Evolutionary conservation across 192 early-diverging fungal genomes (phyloP).

Genomic region (Linnemannia hyalina): DNA sequence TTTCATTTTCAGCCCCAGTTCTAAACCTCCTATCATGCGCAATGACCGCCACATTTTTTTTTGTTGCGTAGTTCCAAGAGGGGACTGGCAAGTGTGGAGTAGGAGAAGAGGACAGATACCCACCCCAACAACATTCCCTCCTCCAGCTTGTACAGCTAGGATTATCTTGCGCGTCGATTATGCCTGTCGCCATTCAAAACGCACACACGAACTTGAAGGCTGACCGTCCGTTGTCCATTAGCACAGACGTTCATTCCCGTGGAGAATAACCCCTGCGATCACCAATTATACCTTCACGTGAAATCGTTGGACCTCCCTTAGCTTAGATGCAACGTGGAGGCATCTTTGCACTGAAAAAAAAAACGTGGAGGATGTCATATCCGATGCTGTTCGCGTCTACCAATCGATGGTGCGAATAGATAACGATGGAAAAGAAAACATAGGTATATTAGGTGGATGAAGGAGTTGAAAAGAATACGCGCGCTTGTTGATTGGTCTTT

Average conservation of each 20-base stretch:
- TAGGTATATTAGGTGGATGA: not conserved
- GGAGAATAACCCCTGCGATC: not conserved
- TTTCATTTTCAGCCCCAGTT: not conserved
- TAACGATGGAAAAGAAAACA: not conserved
- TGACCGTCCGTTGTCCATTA: not conserved
- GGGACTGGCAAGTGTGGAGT: not conserved
- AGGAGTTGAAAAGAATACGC: not conserved
- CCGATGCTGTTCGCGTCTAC: too few species aligned
- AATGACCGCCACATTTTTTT: conserved; percentile 2
- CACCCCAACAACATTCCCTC: not conserved
- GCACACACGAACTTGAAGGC: not conserved
- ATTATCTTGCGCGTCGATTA: not conserved
- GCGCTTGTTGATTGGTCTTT: not conserved
- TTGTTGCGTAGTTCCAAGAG: not conserved
- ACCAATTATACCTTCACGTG: not conserved
- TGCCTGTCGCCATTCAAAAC: not conserved
- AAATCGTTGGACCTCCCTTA: not conserved
- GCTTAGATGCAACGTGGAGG: too few species aligned
- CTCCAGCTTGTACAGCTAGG: not conserved
- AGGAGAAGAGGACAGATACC: not conserved
- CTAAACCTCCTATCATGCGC: not conserved
- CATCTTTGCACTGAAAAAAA: too few species aligned
- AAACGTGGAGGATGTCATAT: too few species aligned
- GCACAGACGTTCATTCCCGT: not conserved
- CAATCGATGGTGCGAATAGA: not conserved